Percentiles rank a stretch among this genome's conserved stretches.
These are phyloP conservation scores for Withania somnifera DNA, from an alignment of 305 asterid genomes.

Conservation along the genomic window DNA sequence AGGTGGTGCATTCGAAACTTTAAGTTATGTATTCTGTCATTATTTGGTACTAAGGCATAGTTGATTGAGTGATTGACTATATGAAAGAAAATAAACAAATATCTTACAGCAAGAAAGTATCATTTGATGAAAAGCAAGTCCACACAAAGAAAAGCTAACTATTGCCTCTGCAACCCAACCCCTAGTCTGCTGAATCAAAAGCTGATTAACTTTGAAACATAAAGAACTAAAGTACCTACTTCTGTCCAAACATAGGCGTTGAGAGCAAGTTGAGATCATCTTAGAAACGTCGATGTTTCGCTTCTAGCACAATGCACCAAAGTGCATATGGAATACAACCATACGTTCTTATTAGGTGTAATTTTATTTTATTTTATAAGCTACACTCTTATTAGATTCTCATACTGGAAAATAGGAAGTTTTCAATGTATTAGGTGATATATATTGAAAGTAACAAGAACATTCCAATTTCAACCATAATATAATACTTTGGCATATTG, in stretches of 20 bases:
- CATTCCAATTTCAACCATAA: neutral
- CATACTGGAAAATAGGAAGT: neutral
- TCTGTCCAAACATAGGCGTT: neutral
- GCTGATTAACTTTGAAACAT: neutral
- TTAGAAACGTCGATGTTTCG: neutral
- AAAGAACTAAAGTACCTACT: neutral
- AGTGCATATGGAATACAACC: neutral
- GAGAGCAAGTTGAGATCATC: neutral
- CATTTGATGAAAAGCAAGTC: neutral
- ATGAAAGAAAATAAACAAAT: neutral
- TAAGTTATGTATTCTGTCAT: neutral
- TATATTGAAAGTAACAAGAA: neutral
- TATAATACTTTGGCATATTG: neutral
- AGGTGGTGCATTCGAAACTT: neutral
- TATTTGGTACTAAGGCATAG: neutral
- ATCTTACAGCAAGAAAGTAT: neutral
- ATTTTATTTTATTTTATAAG: neutral
- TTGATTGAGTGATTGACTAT: neutral
- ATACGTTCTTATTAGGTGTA: neutral
- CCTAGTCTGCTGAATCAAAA: neutral
- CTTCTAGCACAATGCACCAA: neutral
- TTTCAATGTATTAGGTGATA: neutral
- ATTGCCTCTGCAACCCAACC: neutral
- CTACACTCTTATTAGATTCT: neutral
- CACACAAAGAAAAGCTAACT: neutral